Evolutionary conservation across 805 yeast genomes (phyloP), one percentile per base, ranked within the genome.

Genomic region (Clavispora santaluciae): DNA sequence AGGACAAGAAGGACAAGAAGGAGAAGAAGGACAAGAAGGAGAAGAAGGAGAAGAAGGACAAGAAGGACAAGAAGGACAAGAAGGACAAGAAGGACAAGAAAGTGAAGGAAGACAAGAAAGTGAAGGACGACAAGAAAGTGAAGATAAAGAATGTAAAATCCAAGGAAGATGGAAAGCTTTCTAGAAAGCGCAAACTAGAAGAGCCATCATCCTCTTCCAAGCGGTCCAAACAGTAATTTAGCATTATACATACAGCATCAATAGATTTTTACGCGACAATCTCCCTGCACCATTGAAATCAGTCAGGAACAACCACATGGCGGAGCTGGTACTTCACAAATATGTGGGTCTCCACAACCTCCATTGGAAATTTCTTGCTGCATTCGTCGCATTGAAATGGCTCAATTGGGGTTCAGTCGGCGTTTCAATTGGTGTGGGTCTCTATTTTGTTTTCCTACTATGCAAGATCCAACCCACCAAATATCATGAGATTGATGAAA

Each of bases 1-100:
- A 51, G 63, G 57, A 51, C 54, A 51, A 40, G 51, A 51, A 47
- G 30, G 51, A 58, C 42, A 48, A 55, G 45, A 71, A 57, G 60
- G 53, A 50, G 38, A 50, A 50, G 30, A 49, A 50, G 56, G 73
- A 59, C 61, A 61, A 48, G 46, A 41, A 54, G 41, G 52, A 44
- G 41, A 52, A 56, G 41, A 60, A 61, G 23, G 55, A 54, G 51
- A 59, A 60, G 43, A 54, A 57, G 7, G 51, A 56, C 50, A 50
- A 55, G 42, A 50, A 51, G 35, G 51, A 60, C 48, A 49, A 56
- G 46, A 50, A 50, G 28, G 55, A 56, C 50, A 47, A 38, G 39
- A 23, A 53, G 43, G 45, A 51, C 38, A 42, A 56, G 41, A 40
- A 46, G 42, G 42, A 51, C 43, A 45, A 55, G 45, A 51, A 55